A percentile compares a stretch with the other conserved stretches of the same genome.
phyloP scores from a whole-genome alignment of 2,329 filamentous ascomycete genomes.

The Pseudocercospora fijiensis region DNA sequence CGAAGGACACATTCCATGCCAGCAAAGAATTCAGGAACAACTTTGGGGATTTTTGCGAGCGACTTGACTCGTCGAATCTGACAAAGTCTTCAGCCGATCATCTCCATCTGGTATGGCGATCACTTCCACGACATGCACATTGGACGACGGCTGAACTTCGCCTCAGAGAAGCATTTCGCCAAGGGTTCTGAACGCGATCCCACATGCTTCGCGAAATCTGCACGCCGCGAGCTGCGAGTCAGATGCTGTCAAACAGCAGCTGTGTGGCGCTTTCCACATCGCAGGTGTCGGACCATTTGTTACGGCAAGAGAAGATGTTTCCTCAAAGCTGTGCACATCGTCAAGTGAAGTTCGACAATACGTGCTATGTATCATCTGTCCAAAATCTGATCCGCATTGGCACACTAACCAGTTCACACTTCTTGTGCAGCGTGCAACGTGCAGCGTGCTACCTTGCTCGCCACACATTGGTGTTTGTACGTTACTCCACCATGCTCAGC shows the following conservation, averaged over 20 bases:
- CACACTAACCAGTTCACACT: conserved; percentile 9
- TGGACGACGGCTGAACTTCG: neutral
- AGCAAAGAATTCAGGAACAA: neutral
- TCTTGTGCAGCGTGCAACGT: no score
- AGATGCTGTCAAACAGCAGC: neutral
- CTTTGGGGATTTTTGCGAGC: neutral
- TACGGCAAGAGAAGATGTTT: neutral
- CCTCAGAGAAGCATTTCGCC: neutral
- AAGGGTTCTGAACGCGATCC: neutral
- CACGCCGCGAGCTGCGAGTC: neutral
- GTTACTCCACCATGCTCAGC: neutral
- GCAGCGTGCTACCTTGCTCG: conserved; percentile 11
- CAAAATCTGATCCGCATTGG: conserved; percentile 6
- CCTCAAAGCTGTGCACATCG: neutral
- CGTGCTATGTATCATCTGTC: neutral
- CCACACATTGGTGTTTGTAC: conserved; percentile 5
- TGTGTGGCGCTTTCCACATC: neutral
- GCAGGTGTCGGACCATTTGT: neutral
- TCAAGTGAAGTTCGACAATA: neutral
- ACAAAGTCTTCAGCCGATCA: neutral
- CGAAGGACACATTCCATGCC: neutral
- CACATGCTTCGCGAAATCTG: conserved; percentile 2
- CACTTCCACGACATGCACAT: neutral
- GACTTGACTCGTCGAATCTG: neutral
- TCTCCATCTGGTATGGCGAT: conserved; percentile 1